Percentiles rank a stretch among this genome's conserved stretches.
Conservation (phyloP, 1,284 basidiomycete species). For the Puccinia novopanici region DNA sequence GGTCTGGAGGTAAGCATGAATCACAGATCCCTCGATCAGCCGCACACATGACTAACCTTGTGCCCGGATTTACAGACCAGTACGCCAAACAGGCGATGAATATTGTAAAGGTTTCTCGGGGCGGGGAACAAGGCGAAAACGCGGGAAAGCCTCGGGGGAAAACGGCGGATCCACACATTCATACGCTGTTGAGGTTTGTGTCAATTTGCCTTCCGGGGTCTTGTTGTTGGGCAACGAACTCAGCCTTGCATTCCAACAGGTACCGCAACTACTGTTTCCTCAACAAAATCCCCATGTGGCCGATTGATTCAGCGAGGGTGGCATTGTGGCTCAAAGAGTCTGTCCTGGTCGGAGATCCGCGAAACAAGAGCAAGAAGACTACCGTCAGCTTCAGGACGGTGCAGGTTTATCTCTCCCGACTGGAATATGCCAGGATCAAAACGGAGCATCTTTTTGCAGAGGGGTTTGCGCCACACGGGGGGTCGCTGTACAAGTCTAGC, state of each 20-base stretch:
- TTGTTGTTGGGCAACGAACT: background rate
- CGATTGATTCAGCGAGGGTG: conserved; percentile 44
- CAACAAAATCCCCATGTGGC: conserved; percentile 44
- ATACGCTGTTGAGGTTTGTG: conserved; percentile 34
- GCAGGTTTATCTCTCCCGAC: too few relatives aligned
- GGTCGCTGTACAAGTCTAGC: conserved; percentile 31
- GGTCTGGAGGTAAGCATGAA: conserved; percentile 41
- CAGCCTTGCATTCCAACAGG: conserved; percentile 6
- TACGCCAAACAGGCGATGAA: conserved; percentile 30
- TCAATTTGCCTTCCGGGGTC: background rate
- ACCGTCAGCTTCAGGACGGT: conserved; percentile 44
- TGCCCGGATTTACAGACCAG: conserved; percentile 15
- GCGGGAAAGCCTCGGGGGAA: background rate
- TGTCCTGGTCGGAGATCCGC: conserved; percentile 19
- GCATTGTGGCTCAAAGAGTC: conserved; percentile 44
- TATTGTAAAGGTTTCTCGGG: conserved; percentile 27
- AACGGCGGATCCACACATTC: conserved; percentile 49
- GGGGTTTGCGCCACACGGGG: background rate
- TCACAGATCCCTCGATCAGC: background rate
- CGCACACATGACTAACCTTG: background rate
- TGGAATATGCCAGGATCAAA: conserved; percentile 44
- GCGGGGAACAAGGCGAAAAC: background rate
- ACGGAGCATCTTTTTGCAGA: conserved; percentile 38
- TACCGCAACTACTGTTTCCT: conserved; percentile 44
- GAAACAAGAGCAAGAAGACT: conserved; percentile 33